Percentiles rank a stretch among this genome's conserved stretches.
These are phyloP conservation scores for Colletotrichum filicis DNA, from an alignment of 2,329 filamentous ascomycete species.

Conservation along the genomic window DNA sequence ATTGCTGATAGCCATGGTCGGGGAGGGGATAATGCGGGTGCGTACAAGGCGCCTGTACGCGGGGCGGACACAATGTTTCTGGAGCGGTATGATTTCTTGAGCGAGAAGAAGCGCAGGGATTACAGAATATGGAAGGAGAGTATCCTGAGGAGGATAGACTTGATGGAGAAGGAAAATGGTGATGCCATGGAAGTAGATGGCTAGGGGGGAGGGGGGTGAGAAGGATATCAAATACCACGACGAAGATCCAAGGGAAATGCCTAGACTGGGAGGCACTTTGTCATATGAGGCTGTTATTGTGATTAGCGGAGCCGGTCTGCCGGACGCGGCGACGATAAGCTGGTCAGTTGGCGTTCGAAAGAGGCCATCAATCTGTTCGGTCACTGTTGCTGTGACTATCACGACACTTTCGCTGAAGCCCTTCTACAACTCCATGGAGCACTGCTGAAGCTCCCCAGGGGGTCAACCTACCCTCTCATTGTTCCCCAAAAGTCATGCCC, in stretches of 20 bases:
- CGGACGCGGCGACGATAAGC: not conserved
- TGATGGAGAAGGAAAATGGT: constrained; percentile 51
- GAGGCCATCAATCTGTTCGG: not conserved
- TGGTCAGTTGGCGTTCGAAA: not conserved
- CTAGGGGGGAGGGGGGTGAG: not conserved
- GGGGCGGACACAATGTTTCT: constrained; percentile 79
- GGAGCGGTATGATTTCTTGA: constrained; percentile 77
- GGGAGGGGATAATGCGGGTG: constrained; percentile 38
- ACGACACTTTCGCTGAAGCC: not conserved
- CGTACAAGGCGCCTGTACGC: constrained; percentile 54
- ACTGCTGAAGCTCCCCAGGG: not conserved
- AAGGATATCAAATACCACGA: not conserved
- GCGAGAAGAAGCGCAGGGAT: constrained; percentile 68
- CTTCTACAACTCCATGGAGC: not conserved
- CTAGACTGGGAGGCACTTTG: not conserved
- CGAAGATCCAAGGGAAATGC: not conserved
- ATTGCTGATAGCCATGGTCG: constrained; percentile 18
- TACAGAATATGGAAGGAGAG: constrained; percentile 73
- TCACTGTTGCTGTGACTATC: not conserved
- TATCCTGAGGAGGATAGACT: constrained; percentile 66
- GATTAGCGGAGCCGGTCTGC: no score
- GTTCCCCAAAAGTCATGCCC: no score
- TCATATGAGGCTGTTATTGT: not conserved
- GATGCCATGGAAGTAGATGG: constrained; percentile 49
- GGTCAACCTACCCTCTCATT: no score